phyloP scores from a whole-genome alignment of 169 alveolate species.

The Amoebophrya sp. region DNA sequence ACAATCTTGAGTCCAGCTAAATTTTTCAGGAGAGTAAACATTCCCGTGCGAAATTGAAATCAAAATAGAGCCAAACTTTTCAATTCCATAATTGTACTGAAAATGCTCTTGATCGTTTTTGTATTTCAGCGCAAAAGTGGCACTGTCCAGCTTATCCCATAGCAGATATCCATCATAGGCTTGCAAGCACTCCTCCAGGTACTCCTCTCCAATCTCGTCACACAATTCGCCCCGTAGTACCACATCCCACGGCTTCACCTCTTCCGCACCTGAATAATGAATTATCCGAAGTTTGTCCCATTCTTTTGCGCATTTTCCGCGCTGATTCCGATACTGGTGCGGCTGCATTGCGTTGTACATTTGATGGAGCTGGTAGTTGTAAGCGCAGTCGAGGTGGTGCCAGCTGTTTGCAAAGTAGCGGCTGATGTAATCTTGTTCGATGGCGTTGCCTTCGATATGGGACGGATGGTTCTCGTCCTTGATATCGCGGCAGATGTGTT shows the following conservation, averaged over 20 bases:
- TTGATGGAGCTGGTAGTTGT: constrained; percentile 3
- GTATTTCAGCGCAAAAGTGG: background rate
- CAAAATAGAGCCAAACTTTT: background rate
- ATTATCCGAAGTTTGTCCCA: background rate
- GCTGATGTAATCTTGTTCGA: background rate
- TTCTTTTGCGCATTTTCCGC: background rate
- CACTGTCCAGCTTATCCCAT: background rate
- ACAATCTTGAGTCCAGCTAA: too few relatives aligned
- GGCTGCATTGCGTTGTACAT: constrained; percentile 13
- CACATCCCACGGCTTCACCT: background rate
- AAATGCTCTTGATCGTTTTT: background rate
- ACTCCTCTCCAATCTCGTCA: background rate
- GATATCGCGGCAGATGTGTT: background rate
- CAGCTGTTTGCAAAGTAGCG: background rate
- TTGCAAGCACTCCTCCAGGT: background rate
- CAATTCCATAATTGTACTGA: background rate
- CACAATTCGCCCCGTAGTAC: background rate
- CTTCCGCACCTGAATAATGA: background rate
- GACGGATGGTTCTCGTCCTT: background rate
- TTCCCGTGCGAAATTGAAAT: background rate
- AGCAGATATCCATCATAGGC: background rate
- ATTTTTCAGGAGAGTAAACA: too few relatives aligned
- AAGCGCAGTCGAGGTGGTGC: background rate
- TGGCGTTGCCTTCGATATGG: background rate
- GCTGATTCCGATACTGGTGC: background rate